Evolutionary conservation across 495 filamentous ascomycete species (phyloP), one percentile per base, ranked within the genome.

Genomic region (Penicillium nucicola): DNA sequence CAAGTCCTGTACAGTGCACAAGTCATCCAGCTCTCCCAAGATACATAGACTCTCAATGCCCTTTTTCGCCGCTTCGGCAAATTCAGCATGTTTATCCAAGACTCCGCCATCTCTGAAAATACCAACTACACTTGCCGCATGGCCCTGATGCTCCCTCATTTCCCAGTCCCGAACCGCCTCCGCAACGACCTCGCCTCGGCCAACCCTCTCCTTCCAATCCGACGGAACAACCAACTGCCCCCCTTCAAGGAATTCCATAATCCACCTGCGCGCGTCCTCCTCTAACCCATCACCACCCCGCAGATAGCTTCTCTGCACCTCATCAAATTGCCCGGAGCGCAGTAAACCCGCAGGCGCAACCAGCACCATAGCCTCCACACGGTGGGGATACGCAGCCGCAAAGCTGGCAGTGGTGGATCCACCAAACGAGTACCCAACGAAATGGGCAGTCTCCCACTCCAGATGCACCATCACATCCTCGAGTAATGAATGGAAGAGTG

Each of bases 91-190:
- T 19, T 44, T 57, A 59, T 73, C 75, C 30, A 70, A 48, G 15
- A 72, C 58, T 0, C 69, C 69, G 5, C 68, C 74, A 52, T 77
- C 70, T 43, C 69, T 61, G 12, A 73, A 65, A 28, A 76, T 65
- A 18, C 54, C 69, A 39, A 75, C 57, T 11, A 79, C 68, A 48
- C 71, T 76, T 10, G 70, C 62, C 14, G 50, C 11, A 52, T 77
- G 68, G 0, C 76, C 76, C 5, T 48, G 23, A 61, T 79, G 76
- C 25, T 72, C 54, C 35, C 47, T 61, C 46, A 67, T 50, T 51
- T 78, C 50, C 76, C 76, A 79, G 1, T 67, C 68, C 11, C 67
- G 53, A 34, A 79, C 58, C 12, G 75, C 75, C 53, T 75, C 66
- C 0, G 70, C 66, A 31, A 78, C 76, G 6, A 77, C 59, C 28